These are phyloP conservation scores for Pseudopithomyces chartarum DNA, from an alignment of 2,329 filamentous ascomycete genomes.

Conservation along the genomic window DNA sequence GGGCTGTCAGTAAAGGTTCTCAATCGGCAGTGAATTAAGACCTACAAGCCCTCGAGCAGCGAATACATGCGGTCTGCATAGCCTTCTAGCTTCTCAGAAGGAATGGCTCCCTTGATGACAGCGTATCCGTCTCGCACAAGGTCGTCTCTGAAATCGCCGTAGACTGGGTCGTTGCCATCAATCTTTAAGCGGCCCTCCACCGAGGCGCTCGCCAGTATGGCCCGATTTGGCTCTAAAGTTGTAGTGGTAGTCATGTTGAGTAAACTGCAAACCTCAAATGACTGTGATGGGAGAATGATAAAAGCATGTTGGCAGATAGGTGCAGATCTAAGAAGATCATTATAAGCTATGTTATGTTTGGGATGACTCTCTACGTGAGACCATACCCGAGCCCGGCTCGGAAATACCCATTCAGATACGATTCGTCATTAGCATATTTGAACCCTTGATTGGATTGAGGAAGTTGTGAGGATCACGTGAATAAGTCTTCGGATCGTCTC, in stretches of 20 bases:
- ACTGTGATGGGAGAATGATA: too few species aligned
- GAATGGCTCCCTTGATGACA: slow-evolving; percentile 54
- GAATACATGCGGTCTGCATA: slow-evolving; percentile 37
- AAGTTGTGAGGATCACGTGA: background rate
- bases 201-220: slow-evolving; percentile 15
- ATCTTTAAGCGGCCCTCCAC: slow-evolving; percentile 14
- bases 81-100: slow-evolving; percentile 45
- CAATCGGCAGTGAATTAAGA: background rate
- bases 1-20: background rate
- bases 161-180: slow-evolving; percentile 25
- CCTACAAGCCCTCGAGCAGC: slow-evolving; percentile 42
- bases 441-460: background rate
- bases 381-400: background rate
- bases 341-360: too few species aligned
- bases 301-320: too few species aligned
- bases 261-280: too few species aligned
- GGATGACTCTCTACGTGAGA: too few species aligned
- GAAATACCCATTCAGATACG: background rate
- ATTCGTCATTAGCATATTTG: background rate
- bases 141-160: slow-evolving; percentile 44
- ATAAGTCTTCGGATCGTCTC: background rate
- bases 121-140: slow-evolving; percentile 50
- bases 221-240: slow-evolving; percentile 14
- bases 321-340: too few species aligned
- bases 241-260: slow-evolving; percentile 17